Base-by-base conservation (phyloP, 2,329 filamentous ascomycete species). In the Claviceps arundinis region DNA sequence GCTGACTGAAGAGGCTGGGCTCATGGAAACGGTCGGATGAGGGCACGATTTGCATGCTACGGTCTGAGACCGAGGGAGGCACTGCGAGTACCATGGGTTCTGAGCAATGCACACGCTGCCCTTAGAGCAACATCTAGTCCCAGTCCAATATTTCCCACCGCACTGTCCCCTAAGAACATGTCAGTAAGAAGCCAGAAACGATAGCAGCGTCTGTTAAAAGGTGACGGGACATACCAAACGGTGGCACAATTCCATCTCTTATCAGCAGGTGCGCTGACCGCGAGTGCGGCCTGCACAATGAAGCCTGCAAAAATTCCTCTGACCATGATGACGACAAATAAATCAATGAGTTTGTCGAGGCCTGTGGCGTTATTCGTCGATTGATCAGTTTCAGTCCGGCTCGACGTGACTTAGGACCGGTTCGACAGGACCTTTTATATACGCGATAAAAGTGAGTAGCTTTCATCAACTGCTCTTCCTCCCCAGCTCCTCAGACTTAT, bases 141-240 rank as follows among this genome's bases (percentile, higher is more conserved):
- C 73, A 16, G 55, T 60, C 64, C 64, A 75, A 51, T 63, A 66
- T n/a, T 56, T 65, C n/a, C 73, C 73, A 52, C 73, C 73, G 43
- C 73, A 75, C 54, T 74, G 73, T 22, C 56, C 52, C 61, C 61
- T 62, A 38, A 37, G 4, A 4, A 4, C 8, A 14, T 26, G 38
- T 52, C n/a, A 49, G 46, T 40, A 5, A 7, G 16, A 13, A 43
- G 17, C 42, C 11, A 37, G 45, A 42, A 17, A 52, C 17, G n/a
- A 19, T 19, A 37, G 22, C 16, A 14, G 22, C 8, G 11, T n/a
- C 17, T 5, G 26, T 17, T 14, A n/a, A 58, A 62, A 4, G 66
- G 24, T 1, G 17, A 19, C 3, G 46, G 4, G 13, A 43, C 19
- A 53, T 61, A 69, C 68, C 67, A 70, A 24, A 56, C 9, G 24